phyloP scores from a whole-genome alignment of 2,329 filamentous ascomycete genomes.

The Onygenales sp. region DNA sequence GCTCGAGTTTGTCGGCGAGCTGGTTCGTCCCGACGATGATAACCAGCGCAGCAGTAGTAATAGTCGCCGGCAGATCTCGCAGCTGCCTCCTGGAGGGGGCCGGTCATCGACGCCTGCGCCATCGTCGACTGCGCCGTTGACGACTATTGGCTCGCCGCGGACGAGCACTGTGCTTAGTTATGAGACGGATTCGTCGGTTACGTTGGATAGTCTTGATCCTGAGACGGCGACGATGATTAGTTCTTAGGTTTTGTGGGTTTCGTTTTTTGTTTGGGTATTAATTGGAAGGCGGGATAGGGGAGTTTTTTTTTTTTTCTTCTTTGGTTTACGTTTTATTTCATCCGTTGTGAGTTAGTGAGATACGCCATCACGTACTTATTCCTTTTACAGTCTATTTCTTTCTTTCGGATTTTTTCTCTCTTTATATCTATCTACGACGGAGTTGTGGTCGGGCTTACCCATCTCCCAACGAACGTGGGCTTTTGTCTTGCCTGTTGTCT shows the following conservation, averaged over 20 bases:
- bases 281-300: too few relatives aligned
- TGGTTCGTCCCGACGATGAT: slow-evolving; percentile 33
- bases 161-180: slow-evolving; percentile 20
- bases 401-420: too few relatives aligned
- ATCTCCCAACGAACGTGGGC: too few relatives aligned
- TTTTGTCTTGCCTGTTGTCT: too few relatives aligned
- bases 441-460: too few relatives aligned
- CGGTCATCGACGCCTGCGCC: slow-evolving; percentile 7
- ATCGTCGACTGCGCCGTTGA: slow-evolving; percentile 16
- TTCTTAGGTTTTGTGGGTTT: background rate
- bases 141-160: slow-evolving; percentile 18
- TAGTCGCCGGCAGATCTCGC: background rate
- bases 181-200: slow-evolving; percentile 18
- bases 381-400: too few relatives aligned
- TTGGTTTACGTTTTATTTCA: background rate
- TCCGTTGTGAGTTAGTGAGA: too few relatives aligned
- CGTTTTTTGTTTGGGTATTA: background rate
- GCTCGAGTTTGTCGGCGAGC: slow-evolving; percentile 42
- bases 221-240: slow-evolving; percentile 13
- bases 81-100: background rate
- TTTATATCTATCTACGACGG: too few relatives aligned
- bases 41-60: slow-evolving; percentile 4
- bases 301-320: background rate
- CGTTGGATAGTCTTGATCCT: slow-evolving; percentile 19
- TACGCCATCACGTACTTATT: too few relatives aligned